Evolutionary conservation across 2,329 filamentous ascomycete genomes (phyloP).

Genomic region (Trichoderma lentiforme): DNA sequence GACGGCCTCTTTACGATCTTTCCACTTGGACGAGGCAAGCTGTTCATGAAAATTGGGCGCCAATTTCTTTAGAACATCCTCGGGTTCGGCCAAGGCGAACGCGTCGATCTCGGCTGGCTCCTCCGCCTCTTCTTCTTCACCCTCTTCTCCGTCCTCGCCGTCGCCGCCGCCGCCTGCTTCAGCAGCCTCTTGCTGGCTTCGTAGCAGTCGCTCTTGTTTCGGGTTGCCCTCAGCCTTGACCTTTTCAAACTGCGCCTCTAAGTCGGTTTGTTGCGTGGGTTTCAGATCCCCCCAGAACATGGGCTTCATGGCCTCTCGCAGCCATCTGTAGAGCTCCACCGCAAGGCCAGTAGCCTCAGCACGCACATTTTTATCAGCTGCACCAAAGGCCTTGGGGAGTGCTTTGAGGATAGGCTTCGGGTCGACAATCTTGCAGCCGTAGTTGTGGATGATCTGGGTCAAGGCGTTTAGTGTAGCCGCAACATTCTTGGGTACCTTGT

Average conservation of each 20-base stretch:
- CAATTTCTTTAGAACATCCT: constrained; percentile 80
- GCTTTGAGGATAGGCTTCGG: constrained; percentile 87
- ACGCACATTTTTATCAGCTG: constrained; percentile 97
- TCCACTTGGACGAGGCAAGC: constrained; percentile 92
- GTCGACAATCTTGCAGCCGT: constrained; percentile 90
- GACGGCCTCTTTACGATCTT: constrained; percentile 91
- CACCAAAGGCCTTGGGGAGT: constrained; percentile 86
- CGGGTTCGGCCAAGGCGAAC: constrained; percentile 78
- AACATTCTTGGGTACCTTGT: constrained; percentile 90
- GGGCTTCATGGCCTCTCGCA: constrained; percentile 96
- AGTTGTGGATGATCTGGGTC: constrained; percentile 84
- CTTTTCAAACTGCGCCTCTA: constrained; percentile 92
- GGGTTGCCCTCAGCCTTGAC: constrained; percentile 82
- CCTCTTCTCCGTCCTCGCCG: constrained; percentile 57
- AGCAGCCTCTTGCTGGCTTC: constrained; percentile 82
- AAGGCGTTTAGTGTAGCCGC: constrained; percentile 68
- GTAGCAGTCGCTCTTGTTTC: constrained; percentile 84
- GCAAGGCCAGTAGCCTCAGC: constrained; percentile 88
- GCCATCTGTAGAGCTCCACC: constrained; percentile 94
- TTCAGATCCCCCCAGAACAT: constrained; percentile 97
- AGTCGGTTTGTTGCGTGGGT: constrained; percentile 87
- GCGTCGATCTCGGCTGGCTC: constrained; percentile 67
- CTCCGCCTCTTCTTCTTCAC: constrained; percentile 50
- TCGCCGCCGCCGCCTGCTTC: constrained; percentile 65
- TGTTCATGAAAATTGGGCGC: constrained; percentile 80